Base-by-base conservation (phyloP, 495 filamentous ascomycete species). In the Trichoderma asperelloides region DNA sequence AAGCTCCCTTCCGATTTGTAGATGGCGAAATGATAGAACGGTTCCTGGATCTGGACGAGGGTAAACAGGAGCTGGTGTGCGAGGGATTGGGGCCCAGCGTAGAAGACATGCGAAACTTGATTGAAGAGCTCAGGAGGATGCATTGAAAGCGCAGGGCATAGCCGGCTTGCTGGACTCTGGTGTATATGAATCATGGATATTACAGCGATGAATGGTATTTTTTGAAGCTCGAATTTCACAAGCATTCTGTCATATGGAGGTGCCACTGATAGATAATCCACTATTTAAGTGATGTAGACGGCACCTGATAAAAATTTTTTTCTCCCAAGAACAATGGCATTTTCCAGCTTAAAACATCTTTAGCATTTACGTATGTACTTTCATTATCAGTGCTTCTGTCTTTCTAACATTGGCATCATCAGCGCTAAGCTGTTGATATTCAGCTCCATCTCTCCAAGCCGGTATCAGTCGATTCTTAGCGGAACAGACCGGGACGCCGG, bases 11-110 rank as follows among this genome's bases (percentile, higher is more conserved):
- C 69, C 83, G 95, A 9, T 97, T 98, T 72, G 86, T 98, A 55
- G 95, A 99, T 72, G 95, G 93, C 0, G 95, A 98, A 73, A 78
- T 98, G 64, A 81, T 99, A 30, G 93, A 97, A 76, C 74, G 84
- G 51, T 99, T 97, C 75, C 74, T 98, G 66, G 88, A 91, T 69
- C 79, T 88, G 60, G 78, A 82, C 55, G 83, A 87, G 57, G 77
- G 75, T 9, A 73, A 85, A 65, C 92, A 96, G 73, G 80, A 85
- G 73, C 81, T 85, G 71, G 86, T 96, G 65, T 84, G 84, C 62
- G 76, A 85, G 68, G 84, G 81, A 18, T 74, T 90, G 16, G 86
- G 81, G n/a, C 83, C 78, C 0, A 80, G 84, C 67, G 87, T 95
- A 2, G 90, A 92, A 70, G 86, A 86, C 27, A 84, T 96, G 71